Conservation (phyloP, 345 rosid genomes). For the Excoecaria agallocha region DNA sequence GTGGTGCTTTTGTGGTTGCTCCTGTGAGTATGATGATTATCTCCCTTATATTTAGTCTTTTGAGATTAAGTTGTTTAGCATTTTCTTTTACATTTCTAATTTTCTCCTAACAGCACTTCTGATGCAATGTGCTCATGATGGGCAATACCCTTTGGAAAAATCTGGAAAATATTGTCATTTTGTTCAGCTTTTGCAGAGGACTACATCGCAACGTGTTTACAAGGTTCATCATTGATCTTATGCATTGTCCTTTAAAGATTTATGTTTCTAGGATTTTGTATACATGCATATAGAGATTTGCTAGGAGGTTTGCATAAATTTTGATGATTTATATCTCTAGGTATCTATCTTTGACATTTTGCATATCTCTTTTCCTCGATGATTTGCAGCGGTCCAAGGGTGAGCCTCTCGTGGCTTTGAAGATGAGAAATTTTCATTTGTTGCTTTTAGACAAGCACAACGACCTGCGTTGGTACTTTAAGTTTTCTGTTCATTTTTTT, state of each 20-base stretch:
- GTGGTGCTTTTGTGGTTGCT: conserved; percentile 81
- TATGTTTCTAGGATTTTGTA: not conserved
- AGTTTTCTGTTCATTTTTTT: not conserved
- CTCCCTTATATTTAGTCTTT: not conserved
- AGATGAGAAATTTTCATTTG: conserved; percentile 84
- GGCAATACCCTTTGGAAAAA: conserved; percentile 75
- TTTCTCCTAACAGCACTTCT: conserved; percentile 16
- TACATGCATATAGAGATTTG: not conserved
- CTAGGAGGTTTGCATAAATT: not conserved
- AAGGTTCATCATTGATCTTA: conserved; percentile 49
- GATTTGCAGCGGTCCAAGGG: conserved; percentile 67
- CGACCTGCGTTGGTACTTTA: conserved; percentile 67
- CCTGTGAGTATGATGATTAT: conserved; percentile 58
- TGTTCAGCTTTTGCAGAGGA: conserved; percentile 89
- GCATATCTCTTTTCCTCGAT: not conserved
- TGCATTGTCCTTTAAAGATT: conserved; percentile 2
- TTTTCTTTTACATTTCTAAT: not conserved
- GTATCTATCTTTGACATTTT: no score
- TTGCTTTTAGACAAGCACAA: conserved; percentile 79
- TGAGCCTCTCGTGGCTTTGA: conserved; percentile 85
- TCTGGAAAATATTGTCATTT: conserved; percentile 89
- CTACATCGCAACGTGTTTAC: conserved; percentile 82
- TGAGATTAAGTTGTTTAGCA: not conserved
- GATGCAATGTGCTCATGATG: conserved; percentile 92
- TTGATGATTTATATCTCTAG: not conserved